Percentiles rank a stretch among this genome's conserved stretches.
Conservation (phyloP, 2,329 filamentous ascomycete species). For the Raffaelea albimanens region DNA sequence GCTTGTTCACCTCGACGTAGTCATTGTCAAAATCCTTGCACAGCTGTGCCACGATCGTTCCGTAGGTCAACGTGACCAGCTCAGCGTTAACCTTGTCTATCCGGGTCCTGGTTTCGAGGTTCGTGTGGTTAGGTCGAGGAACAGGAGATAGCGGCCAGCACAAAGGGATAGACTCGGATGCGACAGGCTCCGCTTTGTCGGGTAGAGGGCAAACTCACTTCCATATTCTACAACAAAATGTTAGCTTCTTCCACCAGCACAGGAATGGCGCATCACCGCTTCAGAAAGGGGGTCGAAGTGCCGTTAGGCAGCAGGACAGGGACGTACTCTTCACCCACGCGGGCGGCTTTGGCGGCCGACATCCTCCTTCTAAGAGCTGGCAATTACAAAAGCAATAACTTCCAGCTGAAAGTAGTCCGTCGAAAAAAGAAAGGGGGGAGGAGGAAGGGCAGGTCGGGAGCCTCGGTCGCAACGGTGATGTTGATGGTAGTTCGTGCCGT, state of each 20-base stretch:
- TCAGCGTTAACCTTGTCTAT: constrained; percentile 98
- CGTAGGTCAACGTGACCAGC: constrained; percentile 93
- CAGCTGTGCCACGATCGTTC: constrained; percentile 91
- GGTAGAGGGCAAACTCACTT: constrained; percentile 55
- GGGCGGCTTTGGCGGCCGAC: constrained; percentile 52
- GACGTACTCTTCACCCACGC: constrained; percentile 53
- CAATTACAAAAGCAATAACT: too few relatives aligned
- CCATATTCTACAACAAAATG: constrained; percentile 59
- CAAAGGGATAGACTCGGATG: constrained; percentile 49
- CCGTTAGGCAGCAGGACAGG: neutral
- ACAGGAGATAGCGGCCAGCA: too few relatives aligned
- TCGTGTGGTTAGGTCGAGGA: neutral
- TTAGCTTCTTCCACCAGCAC: too few relatives aligned
- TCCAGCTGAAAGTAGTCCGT: neutral
- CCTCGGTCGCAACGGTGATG: neutral
- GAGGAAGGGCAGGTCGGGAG: neutral
- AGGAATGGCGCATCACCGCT: constrained; percentile 14
- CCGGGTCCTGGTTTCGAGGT: constrained; percentile 55
- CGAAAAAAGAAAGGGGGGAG: neutral
- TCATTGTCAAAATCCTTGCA: constrained; percentile 94
- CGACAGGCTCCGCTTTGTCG: neutral
- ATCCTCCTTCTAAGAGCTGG: constrained; percentile 22
- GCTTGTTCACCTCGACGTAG: constrained; percentile 92
- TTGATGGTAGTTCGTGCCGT: neutral
- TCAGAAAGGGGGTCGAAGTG: too few relatives aligned